These are phyloP conservation scores for Toxoplasma gondii DNA, from an alignment of 169 alveolate genomes.

Conservation along the genomic window DNA sequence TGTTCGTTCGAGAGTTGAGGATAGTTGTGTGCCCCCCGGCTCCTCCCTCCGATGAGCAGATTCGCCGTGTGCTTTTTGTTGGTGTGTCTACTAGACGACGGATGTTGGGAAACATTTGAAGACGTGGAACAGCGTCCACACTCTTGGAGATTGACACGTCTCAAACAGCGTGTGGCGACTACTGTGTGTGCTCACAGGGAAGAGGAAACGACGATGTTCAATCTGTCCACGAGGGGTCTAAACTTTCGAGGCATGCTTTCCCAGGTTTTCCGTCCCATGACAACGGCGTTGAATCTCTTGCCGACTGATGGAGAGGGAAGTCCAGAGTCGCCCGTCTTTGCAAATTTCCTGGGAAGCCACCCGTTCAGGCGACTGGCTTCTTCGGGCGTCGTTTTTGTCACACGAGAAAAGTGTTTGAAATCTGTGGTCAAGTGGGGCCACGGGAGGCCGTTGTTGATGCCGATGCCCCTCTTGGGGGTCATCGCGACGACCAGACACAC, in stretches of 20 bases:
- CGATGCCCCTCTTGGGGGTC: conserved; percentile 72
- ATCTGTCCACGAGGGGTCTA: conserved; percentile 88
- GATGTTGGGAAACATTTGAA: too few relatives aligned
- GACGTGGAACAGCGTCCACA: too few relatives aligned
- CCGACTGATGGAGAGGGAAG: background rate
- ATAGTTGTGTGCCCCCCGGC: too few relatives aligned
- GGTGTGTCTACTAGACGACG: too few relatives aligned
- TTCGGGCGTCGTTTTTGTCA: conserved; percentile 76
- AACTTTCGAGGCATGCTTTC: conserved; percentile 87
- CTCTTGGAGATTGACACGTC: too few relatives aligned
- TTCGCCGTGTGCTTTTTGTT: too few relatives aligned
- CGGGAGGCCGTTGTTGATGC: conserved; percentile 88
- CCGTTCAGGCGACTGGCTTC: background rate
- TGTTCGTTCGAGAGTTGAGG: too few relatives aligned
- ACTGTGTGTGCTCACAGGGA: conserved; percentile 70
- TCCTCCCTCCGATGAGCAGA: too few relatives aligned
- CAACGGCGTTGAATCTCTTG: conserved; percentile 83
- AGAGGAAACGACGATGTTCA: conserved; percentile 87
- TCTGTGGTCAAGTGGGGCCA: conserved; percentile 90
- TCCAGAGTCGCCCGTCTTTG: background rate
- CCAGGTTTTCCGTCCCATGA: conserved; percentile 97
- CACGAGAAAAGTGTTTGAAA: conserved; percentile 81
- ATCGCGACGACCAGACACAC: conserved; percentile 31
- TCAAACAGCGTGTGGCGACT: too few relatives aligned
- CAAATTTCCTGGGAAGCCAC: background rate